Base-by-base conservation (phyloP, 2,329 filamentous ascomycete genomes). In the Leptographium radiaticola region DNA sequence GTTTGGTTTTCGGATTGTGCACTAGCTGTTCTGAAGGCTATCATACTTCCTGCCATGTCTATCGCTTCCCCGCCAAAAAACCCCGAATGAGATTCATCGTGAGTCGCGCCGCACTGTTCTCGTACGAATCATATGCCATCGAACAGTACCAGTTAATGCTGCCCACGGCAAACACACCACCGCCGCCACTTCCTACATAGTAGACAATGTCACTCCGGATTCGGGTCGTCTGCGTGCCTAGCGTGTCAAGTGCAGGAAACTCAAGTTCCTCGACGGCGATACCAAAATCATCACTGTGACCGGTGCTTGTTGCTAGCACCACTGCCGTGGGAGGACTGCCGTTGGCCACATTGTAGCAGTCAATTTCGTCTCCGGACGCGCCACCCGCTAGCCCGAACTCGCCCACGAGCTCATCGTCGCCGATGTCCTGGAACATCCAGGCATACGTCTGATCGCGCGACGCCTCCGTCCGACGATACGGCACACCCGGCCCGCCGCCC, bases 291-390 rank as follows among this genome's bases (percentile, higher is more conserved):
- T 61, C 60, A 4, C 53, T 50, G 48, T 61, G 60, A 31, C 59
- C 59, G 1, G 51, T 56, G 45, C 56, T 63, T 10, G 64, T 60
- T n/a, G 63, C 63, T 18, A 67, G 49, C 6, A 67, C 50, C 4
- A 63, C 52, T 2, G 60, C 60, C 49, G 63, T 61, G 4, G 52
- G 40, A 1, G 66, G 65, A 31, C 63, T 66, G 2, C 66, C 66
- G 20, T 62, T 59, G 13, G 48, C 54, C 53, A 62, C 59, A 46
- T 67, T 65, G 20, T 62, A 58, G 10, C 64, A 59, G 57, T 69
- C 67, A 45, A 69, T 66, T 57, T 69, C 66, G 44, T 69, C 66
- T n/a, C 65, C 66, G 44, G 60, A 62, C 15, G 65, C 65, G 10
- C 65, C 63, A n/a, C 65, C 64, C 4, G 62, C 65, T 11, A 68